A percentile compares a stretch with the other conserved stretches of the same genome.
These are phyloP conservation scores for Teunomyces lycoperdinae DNA, from an alignment of 805 yeast genomes.

Conservation along the genomic window DNA sequence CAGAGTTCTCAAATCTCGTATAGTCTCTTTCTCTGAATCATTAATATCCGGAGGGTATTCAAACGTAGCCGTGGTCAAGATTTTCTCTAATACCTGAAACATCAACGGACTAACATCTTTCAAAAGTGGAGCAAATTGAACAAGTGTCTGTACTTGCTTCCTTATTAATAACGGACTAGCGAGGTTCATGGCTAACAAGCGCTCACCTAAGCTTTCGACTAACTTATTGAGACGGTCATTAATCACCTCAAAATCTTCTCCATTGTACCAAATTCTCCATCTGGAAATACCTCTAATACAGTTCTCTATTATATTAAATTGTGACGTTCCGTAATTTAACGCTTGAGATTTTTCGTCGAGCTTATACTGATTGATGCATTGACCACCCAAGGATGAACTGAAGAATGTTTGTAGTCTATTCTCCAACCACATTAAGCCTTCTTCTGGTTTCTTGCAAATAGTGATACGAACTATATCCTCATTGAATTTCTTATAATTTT, in stretches of 20 bases:
- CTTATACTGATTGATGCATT: constrained; percentile 53
- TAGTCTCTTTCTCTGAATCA: constrained; percentile 76
- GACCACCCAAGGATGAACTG: constrained; percentile 63
- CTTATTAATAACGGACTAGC: constrained; percentile 79
- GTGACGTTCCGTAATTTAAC: constrained; percentile 73
- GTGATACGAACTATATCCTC: constrained; percentile 90
- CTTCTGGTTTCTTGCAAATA: constrained; percentile 81
- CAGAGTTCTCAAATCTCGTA: constrained; percentile 83
- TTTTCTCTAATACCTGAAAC: constrained; percentile 82
- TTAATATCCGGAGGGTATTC: constrained; percentile 65
- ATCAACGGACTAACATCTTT: constrained; percentile 72
- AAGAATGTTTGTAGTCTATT: constrained; percentile 69
- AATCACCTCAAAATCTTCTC: constrained; percentile 50
- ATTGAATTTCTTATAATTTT: constrained; percentile 75
- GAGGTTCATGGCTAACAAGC: constrained; percentile 69
- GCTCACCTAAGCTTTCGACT: constrained; percentile 70
- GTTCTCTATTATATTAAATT: constrained; percentile 82
- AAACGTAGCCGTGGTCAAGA: constrained; percentile 77
- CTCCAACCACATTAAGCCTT: constrained; percentile 80
- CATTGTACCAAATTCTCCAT: constrained; percentile 90
- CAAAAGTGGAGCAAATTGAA: constrained; percentile 87
- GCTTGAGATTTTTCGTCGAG: constrained; percentile 63
- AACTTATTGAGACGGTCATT: constrained; percentile 51
- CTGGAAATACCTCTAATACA: constrained; percentile 89
- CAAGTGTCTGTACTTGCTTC: constrained; percentile 86